A percentile compares a stretch with the other conserved stretches of the same genome.
Evolutionary conservation across 75 land plant genomes (phyloP).

Genomic region (Pinus taeda): DNA sequence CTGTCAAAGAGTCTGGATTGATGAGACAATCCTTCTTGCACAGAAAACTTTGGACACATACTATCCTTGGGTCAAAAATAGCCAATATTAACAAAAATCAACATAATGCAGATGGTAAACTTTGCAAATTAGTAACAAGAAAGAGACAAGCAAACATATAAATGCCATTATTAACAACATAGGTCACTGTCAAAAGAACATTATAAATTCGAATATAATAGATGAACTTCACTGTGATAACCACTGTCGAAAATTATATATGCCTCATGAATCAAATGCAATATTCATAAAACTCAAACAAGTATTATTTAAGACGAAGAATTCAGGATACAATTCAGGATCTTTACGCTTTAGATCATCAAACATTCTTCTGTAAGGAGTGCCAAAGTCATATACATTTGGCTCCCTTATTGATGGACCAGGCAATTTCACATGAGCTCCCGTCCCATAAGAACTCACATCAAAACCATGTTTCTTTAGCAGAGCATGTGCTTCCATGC

Average conservation of each 20-base stretch:
- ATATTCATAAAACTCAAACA: neutral
- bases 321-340: constrained; percentile 73
- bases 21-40: neutral
- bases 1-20: no score
- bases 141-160: neutral
- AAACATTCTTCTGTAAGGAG: constrained; percentile 86
- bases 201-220: neutral
- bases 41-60: no score
- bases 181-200: neutral
- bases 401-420: constrained; percentile 94
- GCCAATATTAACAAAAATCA: neutral
- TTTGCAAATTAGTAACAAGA: neutral
- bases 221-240: neutral
- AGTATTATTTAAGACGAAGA: neutral
- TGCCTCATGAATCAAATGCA: neutral
- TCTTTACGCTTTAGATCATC: constrained; percentile 93
- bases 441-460: constrained; percentile 95
- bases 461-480: constrained; percentile 78
- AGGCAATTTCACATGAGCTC: constrained; percentile 91
- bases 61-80: no score
- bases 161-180: neutral
- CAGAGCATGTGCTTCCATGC: constrained; percentile 94
- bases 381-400: constrained; percentile 93
- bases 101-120: neutral
- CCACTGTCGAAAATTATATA: neutral